phyloP scores from a whole-genome alignment of 768 basidiomycete genomes.

The Pleurotus tuoliensis region DNA sequence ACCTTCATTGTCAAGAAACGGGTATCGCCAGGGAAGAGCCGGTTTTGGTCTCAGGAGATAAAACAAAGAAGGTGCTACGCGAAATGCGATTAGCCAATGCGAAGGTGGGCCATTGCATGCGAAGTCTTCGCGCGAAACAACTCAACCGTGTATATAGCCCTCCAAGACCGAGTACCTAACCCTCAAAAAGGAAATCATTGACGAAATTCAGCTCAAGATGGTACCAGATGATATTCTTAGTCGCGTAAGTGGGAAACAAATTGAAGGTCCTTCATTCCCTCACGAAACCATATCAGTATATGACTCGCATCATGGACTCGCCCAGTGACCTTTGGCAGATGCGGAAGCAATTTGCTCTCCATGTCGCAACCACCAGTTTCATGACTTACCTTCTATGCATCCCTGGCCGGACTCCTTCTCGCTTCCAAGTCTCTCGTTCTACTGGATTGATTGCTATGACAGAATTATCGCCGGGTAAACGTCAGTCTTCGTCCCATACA shows the following conservation, averaged over 20 bases:
- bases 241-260: slow-evolving; percentile 48
- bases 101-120: slow-evolving; percentile 29
- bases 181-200: slow-evolving; percentile 79
- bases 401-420: slow-evolving; percentile 75
- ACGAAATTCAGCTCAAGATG: slow-evolving; percentile 84
- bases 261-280: background rate
- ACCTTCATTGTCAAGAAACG: slow-evolving; percentile 74
- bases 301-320: slow-evolving; percentile 80
- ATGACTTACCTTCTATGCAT: slow-evolving; percentile 87
- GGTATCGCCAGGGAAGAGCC: slow-evolving; percentile 87
- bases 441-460: slow-evolving; percentile 92
- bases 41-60: slow-evolving; percentile 80
- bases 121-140: background rate
- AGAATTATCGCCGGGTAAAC: slow-evolving; percentile 80
- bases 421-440: slow-evolving; percentile 86
- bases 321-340: slow-evolving; percentile 92
- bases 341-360: slow-evolving; percentile 93
- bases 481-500: background rate
- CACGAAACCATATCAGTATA: slow-evolving; percentile 56
- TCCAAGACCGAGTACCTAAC: slow-evolving; percentile 63
- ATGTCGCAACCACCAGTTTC: slow-evolving; percentile 85
- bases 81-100: slow-evolving; percentile 50
- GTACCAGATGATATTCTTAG: slow-evolving; percentile 85
- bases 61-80: slow-evolving; percentile 65
- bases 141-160: slow-evolving; percentile 32